phyloP scores from a whole-genome alignment of 2,329 filamentous ascomycete species.

The Exserohilum turcica region DNA sequence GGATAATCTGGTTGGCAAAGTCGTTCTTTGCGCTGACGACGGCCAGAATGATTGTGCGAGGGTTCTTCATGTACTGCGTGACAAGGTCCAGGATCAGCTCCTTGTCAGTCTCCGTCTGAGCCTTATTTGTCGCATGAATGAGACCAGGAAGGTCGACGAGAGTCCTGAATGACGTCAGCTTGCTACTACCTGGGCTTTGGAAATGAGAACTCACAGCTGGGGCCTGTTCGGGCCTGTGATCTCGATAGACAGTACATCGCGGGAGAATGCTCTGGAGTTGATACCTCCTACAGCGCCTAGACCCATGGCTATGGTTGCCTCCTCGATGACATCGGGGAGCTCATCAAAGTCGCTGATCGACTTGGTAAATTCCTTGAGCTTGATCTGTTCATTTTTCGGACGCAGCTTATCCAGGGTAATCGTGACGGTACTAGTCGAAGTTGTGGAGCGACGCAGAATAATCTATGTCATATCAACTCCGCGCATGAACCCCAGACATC shows the following conservation, averaged over 20 bases:
- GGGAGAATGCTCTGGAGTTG: slow-evolving; percentile 43
- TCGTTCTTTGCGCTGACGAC: slow-evolving; percentile 51
- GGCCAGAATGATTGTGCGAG: slow-evolving; percentile 39
- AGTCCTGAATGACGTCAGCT: slow-evolving; percentile 41
- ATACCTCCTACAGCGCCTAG: slow-evolving; percentile 26
- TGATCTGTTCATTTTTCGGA: slow-evolving; percentile 32
- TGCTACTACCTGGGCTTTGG: slow-evolving; percentile 19
- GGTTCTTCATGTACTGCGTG: slow-evolving; percentile 34
- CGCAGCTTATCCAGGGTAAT: slow-evolving; percentile 47
- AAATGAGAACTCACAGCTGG: slow-evolving; percentile 28
- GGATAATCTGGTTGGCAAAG: slow-evolving; percentile 63
- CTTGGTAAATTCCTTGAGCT: slow-evolving; percentile 46
- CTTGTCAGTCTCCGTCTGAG: slow-evolving; percentile 29
- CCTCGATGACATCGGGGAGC: slow-evolving; percentile 57
- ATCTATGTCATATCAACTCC: slow-evolving; percentile 6
- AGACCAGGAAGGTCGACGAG: slow-evolving; percentile 56
- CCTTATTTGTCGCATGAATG: slow-evolving; percentile 43
- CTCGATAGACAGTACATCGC: slow-evolving; percentile 51
- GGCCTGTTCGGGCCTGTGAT: slow-evolving; percentile 49
- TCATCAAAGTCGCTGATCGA: slow-evolving; percentile 47
- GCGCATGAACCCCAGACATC: no score
- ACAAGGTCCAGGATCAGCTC: slow-evolving; percentile 32
- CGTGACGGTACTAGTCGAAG: slow-evolving; percentile 34
- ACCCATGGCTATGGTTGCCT: slow-evolving; percentile 60
- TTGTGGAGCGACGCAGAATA: slow-evolving; percentile 40